Evolutionary conservation across 139 green algal genomes (phyloP).

Genomic region (Chlamydomonas applanata): DNA sequence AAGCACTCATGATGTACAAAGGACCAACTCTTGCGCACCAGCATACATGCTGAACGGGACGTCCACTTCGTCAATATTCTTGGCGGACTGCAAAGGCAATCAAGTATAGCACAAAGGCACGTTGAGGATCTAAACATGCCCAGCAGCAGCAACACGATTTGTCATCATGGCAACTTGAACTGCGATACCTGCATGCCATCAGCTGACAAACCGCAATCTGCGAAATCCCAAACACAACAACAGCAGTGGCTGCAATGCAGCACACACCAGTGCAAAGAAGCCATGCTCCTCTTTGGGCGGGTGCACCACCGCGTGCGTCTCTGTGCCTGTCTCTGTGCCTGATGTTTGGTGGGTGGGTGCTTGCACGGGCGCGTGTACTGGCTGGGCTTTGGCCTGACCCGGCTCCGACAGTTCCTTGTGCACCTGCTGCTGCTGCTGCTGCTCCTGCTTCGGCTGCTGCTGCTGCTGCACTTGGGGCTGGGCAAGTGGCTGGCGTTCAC

Average conservation of each 20-base stretch:
- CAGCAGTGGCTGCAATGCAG: too few species aligned
- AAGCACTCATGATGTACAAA: too few species aligned
- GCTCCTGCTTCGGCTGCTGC: conserved; percentile 6
- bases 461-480: conserved; percentile 7
- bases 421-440: conserved; percentile 9
- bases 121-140: not conserved
- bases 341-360: too few species aligned
- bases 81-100: not conserved
- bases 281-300: not conserved
- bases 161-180: not conserved
- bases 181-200: not conserved
- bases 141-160: not conserved
- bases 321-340: not conserved
- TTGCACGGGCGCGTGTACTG: not conserved
- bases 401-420: not conserved
- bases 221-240: too few species aligned
- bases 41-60: not conserved
- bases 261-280: too few species aligned
- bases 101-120: not conserved
- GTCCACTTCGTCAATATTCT: not conserved
- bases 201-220: too few species aligned
- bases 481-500: conserved; percentile 7
- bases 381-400: not conserved
- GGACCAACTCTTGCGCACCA: too few species aligned
- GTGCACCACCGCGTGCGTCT: not conserved